Evolutionary conservation across 2,329 filamentous ascomycete genomes (phyloP).

Genomic region (Arthrobotrys sinensis): DNA sequence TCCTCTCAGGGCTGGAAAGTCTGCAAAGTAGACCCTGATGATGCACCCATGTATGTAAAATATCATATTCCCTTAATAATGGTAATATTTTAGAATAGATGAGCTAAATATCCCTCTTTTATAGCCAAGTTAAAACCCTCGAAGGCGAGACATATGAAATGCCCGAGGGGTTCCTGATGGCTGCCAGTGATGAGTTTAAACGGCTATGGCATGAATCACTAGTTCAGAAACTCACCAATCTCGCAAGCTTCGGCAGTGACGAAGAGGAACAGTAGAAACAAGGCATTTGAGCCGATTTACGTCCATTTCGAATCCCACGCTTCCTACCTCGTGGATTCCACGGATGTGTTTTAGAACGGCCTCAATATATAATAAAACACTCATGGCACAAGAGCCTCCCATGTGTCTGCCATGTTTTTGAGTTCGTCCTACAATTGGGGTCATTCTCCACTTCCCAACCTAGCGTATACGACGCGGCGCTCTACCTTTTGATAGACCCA

Average conservation of each 20-base stretch:
- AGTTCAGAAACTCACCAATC: conserved; percentile 37
- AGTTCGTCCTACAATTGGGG: conserved; percentile 1
- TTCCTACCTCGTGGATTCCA: conserved; percentile 6
- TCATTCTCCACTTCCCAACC: background rate
- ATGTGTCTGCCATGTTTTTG: conserved; percentile 26
- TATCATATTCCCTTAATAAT: background rate
- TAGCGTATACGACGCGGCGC: conserved; percentile 7
- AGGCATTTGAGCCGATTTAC: conserved; percentile 36
- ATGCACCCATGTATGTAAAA: conserved; percentile 48
- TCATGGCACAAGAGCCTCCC: background rate
- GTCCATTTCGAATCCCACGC: conserved; percentile 15
- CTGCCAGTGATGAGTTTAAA: conserved; percentile 58
- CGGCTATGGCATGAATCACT: conserved; percentile 52
- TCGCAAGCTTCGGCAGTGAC: conserved; percentile 24
- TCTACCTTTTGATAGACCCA: background rate
- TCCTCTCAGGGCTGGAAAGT: conserved; percentile 48
- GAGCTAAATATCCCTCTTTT: conserved; percentile 25
- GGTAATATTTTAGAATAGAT: too few relatives aligned
- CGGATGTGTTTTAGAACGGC: background rate
- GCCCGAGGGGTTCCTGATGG: conserved; percentile 55
- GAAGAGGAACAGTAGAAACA: conserved; percentile 8
- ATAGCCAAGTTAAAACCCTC: conserved; percentile 56
- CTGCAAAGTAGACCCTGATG: conserved; percentile 37
- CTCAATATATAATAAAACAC: conserved; percentile 39
- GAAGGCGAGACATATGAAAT: conserved; percentile 55